These are phyloP conservation scores for Asparagopsis taxiformis DNA, from an alignment of 31 red algal species.

Conservation along the genomic window DNA sequence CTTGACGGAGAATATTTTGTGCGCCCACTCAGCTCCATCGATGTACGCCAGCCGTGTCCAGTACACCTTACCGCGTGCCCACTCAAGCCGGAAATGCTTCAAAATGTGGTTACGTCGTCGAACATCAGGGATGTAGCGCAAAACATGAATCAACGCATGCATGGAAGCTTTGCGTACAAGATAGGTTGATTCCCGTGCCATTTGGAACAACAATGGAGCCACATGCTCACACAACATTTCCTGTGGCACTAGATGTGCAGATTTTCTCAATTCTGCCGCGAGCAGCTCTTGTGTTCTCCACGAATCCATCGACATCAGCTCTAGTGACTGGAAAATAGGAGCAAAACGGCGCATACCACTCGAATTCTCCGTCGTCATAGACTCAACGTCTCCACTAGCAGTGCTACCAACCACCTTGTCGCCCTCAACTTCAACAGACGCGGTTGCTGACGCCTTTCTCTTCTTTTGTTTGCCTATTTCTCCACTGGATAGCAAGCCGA, in stretches of 20 bases:
- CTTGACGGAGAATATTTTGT: conserved; percentile 38
- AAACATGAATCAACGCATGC: conserved; percentile 49
- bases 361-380: conserved; percentile 8
- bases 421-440: not conserved
- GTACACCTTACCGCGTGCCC: conserved; percentile 77
- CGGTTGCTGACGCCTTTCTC: not conserved
- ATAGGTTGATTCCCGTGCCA: conserved; percentile 72
- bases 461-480: conserved; percentile 5
- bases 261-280: conserved; percentile 55
- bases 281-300: conserved; percentile 77
- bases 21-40: conserved; percentile 52
- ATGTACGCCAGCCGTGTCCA: conserved; percentile 79
- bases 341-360: conserved; percentile 49
- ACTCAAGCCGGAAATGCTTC: conserved; percentile 68
- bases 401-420: not conserved
- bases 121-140: conserved; percentile 71
- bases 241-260: conserved; percentile 61
- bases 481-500: conserved; percentile 38
- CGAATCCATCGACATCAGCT: conserved; percentile 72
- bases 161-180: conserved; percentile 74
- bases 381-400: not conserved
- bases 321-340: conserved; percentile 62
- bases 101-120: conserved; percentile 69
- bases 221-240: conserved; percentile 79
- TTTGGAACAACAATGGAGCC: conserved; percentile 80